Evolutionary conservation across 805 yeast species (phyloP).

Genomic region (Ogataea degrootiae): DNA sequence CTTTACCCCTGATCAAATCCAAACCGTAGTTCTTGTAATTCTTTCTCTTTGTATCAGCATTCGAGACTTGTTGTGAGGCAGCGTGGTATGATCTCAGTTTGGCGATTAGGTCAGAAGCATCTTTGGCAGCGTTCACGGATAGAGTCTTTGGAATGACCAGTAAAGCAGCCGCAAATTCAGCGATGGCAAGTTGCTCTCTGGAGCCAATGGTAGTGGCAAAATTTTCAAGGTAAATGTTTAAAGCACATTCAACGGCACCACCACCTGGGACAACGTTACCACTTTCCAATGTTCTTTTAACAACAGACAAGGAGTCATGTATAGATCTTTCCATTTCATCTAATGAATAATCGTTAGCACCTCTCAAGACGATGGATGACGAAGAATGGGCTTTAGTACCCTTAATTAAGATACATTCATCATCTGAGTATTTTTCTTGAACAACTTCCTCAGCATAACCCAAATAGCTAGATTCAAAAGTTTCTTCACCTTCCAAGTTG

Average conservation of each 20-base stretch:
- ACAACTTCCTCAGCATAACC: constrained; percentile 89
- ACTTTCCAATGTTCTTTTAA: constrained; percentile 91
- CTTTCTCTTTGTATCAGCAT: constrained; percentile 79
- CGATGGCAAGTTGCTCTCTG: constrained; percentile 95
- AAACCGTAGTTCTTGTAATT: constrained; percentile 88
- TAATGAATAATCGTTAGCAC: constrained; percentile 89
- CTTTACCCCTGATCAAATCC: constrained; percentile 86
- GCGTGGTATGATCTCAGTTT: constrained; percentile 95
- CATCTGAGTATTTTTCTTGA: constrained; percentile 90
- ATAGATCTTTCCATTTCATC: constrained; percentile 99
- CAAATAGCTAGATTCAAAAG: constrained; percentile 75
- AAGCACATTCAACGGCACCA: constrained; percentile 97
- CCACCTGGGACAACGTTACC: constrained; percentile 98
- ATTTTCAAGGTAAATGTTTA: constrained; percentile 90
- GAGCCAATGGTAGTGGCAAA: constrained; percentile 98
- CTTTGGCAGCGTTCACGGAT: constrained; percentile 97
- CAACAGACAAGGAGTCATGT: constrained; percentile 91
- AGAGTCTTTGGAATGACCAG: constrained; percentile 92
- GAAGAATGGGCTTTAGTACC: constrained; percentile 91
- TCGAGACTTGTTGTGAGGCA: constrained; percentile 81
- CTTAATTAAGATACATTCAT: constrained; percentile 89
- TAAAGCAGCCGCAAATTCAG: constrained; percentile 91
- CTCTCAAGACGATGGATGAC: constrained; percentile 87
- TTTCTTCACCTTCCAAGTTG: constrained; percentile 93
- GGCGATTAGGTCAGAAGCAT: constrained; percentile 90